These are phyloP conservation scores for Phialocephala sp. DNA, from an alignment of 2,329 filamentous ascomycete genomes.

Conservation along the genomic window DNA sequence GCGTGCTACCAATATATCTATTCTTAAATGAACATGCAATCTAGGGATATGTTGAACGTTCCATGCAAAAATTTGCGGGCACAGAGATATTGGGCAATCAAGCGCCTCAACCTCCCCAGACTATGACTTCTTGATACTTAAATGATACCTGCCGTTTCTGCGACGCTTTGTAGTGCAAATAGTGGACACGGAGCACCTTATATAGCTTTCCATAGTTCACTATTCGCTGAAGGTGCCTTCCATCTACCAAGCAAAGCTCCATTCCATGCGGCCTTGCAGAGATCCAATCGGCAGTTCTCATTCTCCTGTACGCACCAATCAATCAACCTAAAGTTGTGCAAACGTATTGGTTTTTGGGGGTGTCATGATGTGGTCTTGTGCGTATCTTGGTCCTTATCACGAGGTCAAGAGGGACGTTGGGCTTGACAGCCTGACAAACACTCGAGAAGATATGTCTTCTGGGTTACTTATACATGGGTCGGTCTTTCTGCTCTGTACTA, in stretches of 20 bases:
- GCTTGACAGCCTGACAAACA: neutral
- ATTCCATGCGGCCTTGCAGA: neutral
- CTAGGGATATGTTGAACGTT: neutral
- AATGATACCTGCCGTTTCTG: neutral
- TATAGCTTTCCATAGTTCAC: constrained; percentile 6
- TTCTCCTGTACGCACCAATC: neutral
- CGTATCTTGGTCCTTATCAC: neutral
- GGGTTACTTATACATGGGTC: neutral
- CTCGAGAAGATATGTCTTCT: neutral
- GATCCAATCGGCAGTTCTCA: neutral
- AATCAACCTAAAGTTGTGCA: neutral
- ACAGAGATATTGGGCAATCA: neutral
- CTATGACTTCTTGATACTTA: constrained; percentile 8
- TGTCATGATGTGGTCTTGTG: neutral
- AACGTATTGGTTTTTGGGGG: neutral
- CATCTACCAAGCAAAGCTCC: neutral
- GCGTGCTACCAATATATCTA: constrained; percentile 4
- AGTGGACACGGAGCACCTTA: constrained; percentile 5
- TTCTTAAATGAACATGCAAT: constrained; percentile 5
- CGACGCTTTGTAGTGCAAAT: neutral
- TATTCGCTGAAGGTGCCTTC: neutral
- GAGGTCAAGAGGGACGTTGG: neutral
- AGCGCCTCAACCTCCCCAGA: neutral
- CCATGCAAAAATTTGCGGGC: neutral
- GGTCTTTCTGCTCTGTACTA: neutral